phyloP scores from a whole-genome alignment of 2,329 filamentous ascomycete species.

The Penicillium sp. region DNA sequence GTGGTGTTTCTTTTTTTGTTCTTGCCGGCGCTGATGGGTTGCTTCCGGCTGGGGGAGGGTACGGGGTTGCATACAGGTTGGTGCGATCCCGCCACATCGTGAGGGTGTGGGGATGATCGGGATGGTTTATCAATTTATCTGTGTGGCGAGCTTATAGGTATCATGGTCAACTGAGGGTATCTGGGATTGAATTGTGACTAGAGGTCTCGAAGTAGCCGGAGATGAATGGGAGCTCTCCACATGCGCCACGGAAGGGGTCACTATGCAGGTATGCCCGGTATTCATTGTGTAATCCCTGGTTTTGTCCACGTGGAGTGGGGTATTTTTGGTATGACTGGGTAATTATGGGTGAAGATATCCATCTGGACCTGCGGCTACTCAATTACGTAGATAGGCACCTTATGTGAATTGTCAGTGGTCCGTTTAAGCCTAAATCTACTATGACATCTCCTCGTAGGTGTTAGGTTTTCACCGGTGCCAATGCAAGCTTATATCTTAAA shows the following conservation, averaged over 20 bases:
- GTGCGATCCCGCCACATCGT: conserved; percentile 99
- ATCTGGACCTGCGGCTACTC: neutral
- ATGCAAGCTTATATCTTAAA: too few relatives aligned
- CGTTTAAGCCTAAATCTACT: too few relatives aligned
- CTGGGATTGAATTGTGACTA: neutral
- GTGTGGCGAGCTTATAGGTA: conserved; percentile 10
- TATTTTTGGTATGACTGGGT: conserved; percentile 4
- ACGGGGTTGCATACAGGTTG: conserved; percentile 70
- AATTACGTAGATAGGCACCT: neutral
- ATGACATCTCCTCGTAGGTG: too few relatives aligned
- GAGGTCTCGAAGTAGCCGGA: neutral
- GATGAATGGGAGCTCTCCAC: conserved; percentile 9
- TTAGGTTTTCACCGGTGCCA: too few relatives aligned
- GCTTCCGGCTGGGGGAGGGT: neutral
- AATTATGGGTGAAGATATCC: neutral
- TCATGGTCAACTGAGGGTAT: conserved; percentile 14
- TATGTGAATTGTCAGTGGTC: neutral
- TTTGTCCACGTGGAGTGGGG: neutral
- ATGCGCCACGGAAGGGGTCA: conserved; percentile 7
- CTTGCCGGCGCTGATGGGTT: neutral
- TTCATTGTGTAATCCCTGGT: conserved; percentile 1
- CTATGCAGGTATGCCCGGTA: conserved; percentile 10
- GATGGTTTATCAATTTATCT: conserved; percentile 19
- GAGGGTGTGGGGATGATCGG: conserved; percentile 46
- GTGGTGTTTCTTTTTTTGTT: neutral